A percentile compares a stretch with the other conserved stretches of the same genome.
phyloP scores from a whole-genome alignment of 768 basidiomycete genomes.

The Phaffia tasmanica region DNA sequence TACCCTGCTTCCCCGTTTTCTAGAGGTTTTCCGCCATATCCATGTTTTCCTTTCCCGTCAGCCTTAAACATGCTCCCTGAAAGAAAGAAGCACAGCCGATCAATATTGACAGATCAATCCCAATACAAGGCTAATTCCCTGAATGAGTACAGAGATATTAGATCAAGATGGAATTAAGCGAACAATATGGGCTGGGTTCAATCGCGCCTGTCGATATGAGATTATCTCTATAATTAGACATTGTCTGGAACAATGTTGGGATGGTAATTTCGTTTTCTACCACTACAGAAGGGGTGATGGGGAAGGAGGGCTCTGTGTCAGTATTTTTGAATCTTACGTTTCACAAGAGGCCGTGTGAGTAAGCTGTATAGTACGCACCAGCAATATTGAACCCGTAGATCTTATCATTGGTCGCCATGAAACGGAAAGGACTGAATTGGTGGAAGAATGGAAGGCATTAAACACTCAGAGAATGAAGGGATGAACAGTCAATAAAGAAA shows the following conservation, averaged over 20 bases:
- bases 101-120: not conserved
- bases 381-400: constrained; percentile 24
- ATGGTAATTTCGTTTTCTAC: constrained; percentile 16
- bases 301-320: too few relatives aligned
- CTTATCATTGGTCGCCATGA: constrained; percentile 19
- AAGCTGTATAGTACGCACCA: not conserved
- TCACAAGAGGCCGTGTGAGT: too few relatives aligned
- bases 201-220: constrained; percentile 9
- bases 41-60: constrained; percentile 20
- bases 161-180: not conserved
- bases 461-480: not conserved
- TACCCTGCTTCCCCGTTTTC: constrained; percentile 13
- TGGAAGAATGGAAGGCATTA: not conserved
- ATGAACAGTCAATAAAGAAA: not conserved
- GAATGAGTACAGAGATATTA: not conserved
- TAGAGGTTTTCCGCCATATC: constrained; percentile 1
- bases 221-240: constrained; percentile 8
- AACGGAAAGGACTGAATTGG: constrained; percentile 20
- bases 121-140: not conserved
- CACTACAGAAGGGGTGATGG: not conserved
- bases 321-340: too few relatives aligned
- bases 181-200: constrained; percentile 9
- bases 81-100: too few relatives aligned
- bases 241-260: constrained; percentile 12
- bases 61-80: constrained; percentile 23